Evolutionary conservation across 2,329 filamentous ascomycete genomes (phyloP).

Genomic region (Phyllachora maydis): DNA sequence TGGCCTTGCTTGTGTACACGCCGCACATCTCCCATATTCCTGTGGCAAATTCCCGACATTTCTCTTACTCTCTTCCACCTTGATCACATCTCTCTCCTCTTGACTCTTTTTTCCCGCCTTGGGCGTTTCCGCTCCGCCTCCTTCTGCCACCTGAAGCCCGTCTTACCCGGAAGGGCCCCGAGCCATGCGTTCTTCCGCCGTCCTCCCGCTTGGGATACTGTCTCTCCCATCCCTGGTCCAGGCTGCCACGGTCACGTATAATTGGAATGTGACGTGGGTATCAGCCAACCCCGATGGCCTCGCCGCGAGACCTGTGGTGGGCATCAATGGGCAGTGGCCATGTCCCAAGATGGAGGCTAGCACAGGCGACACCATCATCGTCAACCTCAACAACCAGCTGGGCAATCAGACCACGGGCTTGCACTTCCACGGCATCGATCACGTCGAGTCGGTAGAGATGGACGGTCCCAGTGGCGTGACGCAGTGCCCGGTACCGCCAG

Average conservation of each 20-base stretch:
- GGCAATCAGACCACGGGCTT: slow-evolving; percentile 30
- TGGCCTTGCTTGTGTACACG: too few species aligned
- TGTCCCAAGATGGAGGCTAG: slow-evolving; percentile 31
- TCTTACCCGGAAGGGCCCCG: not conserved
- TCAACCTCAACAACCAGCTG: slow-evolving; percentile 26
- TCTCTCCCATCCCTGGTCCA: slow-evolving; percentile 7
- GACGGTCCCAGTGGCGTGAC: slow-evolving; percentile 35
- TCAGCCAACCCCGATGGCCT: slow-evolving; percentile 15
- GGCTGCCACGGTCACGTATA: slow-evolving; percentile 13
- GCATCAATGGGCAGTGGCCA: slow-evolving; percentile 42
- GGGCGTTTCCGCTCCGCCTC: too few species aligned
- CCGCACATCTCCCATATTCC: too few species aligned
- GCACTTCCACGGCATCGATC: slow-evolving; percentile 38
- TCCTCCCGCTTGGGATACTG: slow-evolving; percentile 3
- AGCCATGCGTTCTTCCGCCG: slow-evolving; percentile 3
- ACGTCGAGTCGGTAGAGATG: slow-evolving; percentile 30
- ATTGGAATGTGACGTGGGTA: slow-evolving; percentile 20
- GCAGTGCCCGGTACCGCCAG: slow-evolving; percentile 31
- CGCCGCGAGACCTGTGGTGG: slow-evolving; percentile 15
- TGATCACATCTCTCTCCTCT: too few species aligned
- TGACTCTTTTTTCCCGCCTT: too few species aligned
- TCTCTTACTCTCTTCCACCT: too few species aligned
- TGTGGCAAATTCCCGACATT: too few species aligned
- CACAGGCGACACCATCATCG: slow-evolving; percentile 25
- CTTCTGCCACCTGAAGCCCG: slow-evolving; percentile 1